Conservation (phyloP, 2,329 filamentous ascomycete genomes). For the Alternaria longipes region DNA sequence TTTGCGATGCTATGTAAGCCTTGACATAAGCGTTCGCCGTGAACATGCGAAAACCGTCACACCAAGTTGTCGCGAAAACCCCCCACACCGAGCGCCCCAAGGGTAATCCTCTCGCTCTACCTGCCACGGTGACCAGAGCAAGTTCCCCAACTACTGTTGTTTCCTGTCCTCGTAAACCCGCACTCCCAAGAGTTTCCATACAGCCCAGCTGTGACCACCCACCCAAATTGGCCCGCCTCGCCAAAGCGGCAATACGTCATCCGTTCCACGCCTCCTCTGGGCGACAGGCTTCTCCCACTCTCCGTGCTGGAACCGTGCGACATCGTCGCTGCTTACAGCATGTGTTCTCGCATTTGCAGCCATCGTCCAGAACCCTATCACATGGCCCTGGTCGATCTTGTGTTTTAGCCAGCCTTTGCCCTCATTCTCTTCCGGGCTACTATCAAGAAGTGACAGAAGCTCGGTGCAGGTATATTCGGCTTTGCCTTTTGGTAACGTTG, state of each 20-base stretch:
- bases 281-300: conserved; percentile 30
- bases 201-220: conserved; percentile 33
- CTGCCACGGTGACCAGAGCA: neutral
- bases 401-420: conserved; percentile 24
- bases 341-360: conserved; percentile 27
- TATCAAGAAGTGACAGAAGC: conserved; percentile 18
- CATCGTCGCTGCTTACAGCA: conserved; percentile 30
- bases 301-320: conserved; percentile 33
- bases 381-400: conserved; percentile 32
- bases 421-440: neutral
- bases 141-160: conserved; percentile 1
- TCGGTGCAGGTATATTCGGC: conserved; percentile 30
- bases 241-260: conserved; percentile 34
- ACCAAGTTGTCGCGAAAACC: neutral
- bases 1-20: neutral
- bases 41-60: neutral
- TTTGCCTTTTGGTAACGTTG: conserved; percentile 17
- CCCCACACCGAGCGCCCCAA: too few species aligned
- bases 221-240: conserved; percentile 34
- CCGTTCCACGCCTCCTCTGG: conserved; percentile 19
- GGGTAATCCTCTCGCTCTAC: neutral
- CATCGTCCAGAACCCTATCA: conserved; percentile 36
- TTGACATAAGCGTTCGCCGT: neutral
- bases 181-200: conserved; percentile 28
- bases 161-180: conserved; percentile 31